phyloP scores from a whole-genome alignment of 768 basidiomycete species.

The Auriscalpium microsporum region DNA sequence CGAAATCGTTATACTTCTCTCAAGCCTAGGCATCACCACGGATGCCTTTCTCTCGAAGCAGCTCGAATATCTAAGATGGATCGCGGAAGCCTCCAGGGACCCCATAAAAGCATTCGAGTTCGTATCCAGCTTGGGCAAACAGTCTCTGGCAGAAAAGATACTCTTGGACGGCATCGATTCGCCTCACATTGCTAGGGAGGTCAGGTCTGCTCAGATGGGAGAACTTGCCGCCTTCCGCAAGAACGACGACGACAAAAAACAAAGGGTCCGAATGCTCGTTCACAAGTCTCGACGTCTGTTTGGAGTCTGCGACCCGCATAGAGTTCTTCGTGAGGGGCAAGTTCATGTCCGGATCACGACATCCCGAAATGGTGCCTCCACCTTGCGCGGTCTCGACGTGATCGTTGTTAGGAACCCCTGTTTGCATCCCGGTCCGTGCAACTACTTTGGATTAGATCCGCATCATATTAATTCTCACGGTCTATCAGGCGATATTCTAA shows the following conservation, averaged over 20 bases:
- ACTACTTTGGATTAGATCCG: neutral
- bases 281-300: slow-evolving; percentile 54
- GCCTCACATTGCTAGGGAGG: slow-evolving; percentile 28
- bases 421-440: slow-evolving; percentile 47
- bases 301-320: slow-evolving; percentile 61
- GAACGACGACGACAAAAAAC: slow-evolving; percentile 40
- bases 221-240: slow-evolving; percentile 42
- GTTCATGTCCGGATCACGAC: slow-evolving; percentile 53
- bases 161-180: slow-evolving; percentile 48
- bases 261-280: slow-evolving; percentile 50
- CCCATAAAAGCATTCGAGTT: slow-evolving; percentile 47
- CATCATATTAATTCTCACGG: neutral
- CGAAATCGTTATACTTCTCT: slow-evolving; percentile 58
- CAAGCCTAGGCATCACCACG: slow-evolving; percentile 51
- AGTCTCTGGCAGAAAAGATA: slow-evolving; percentile 41
- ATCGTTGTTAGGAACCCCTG: slow-evolving; percentile 63
- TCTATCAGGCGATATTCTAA: slow-evolving; percentile 49
- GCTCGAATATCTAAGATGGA: slow-evolving; percentile 50
- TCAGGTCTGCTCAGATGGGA: slow-evolving; percentile 36
- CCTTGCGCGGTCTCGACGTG: slow-evolving; percentile 52
- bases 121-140: slow-evolving; percentile 40
- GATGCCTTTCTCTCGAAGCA: slow-evolving; percentile 50
- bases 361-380: slow-evolving; percentile 41
- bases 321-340: slow-evolving; percentile 53
- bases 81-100: slow-evolving; percentile 39